Conservation (phyloP, 495 filamentous ascomycete species). For the Penicillium soppii region DNA sequence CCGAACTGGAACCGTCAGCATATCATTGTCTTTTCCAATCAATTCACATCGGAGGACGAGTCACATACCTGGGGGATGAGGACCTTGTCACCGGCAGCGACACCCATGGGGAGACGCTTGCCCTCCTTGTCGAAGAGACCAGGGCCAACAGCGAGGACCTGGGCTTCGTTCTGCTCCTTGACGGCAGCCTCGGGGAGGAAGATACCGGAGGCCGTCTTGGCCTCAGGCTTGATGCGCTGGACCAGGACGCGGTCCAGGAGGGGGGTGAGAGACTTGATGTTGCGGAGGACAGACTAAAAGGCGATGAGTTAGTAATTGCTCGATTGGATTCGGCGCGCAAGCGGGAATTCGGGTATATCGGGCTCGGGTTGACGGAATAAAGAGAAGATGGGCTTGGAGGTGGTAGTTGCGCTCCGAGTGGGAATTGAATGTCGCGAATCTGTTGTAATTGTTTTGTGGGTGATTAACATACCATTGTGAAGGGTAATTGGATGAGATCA, state of each 20-base stretch:
- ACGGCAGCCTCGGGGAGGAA: conserved; percentile 96
- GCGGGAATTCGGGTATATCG: conserved; percentile 1
- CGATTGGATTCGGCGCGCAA: not conserved
- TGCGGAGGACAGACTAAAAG: conserved; percentile 69
- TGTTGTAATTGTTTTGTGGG: not conserved
- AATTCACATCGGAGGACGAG: conserved; percentile 4
- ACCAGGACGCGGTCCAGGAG: conserved; percentile 98
- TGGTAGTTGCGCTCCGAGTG: not conserved
- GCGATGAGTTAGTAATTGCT: not conserved
- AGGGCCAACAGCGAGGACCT: conserved; percentile 92
- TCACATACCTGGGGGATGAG: conserved; percentile 89
- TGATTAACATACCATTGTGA: conserved; percentile 23
- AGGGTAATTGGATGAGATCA: conserved; percentile 22
- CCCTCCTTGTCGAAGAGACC: conserved; percentile 84
- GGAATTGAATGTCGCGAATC: too few species aligned
- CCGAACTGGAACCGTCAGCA: conserved; percentile 67
- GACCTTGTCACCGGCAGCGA: conserved; percentile 82
- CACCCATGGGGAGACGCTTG: conserved; percentile 78
- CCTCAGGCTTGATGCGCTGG: conserved; percentile 94
- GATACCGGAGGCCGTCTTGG: conserved; percentile 94
- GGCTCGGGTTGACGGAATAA: conserved; percentile 7
- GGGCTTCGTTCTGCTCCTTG: conserved; percentile 97
- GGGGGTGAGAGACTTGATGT: conserved; percentile 91
- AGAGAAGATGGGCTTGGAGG: conserved; percentile 5
- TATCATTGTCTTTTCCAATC: not conserved